Evolutionary conservation across 257 asterid species (phyloP).

Genomic region (Nyctanthes arbortristis): DNA sequence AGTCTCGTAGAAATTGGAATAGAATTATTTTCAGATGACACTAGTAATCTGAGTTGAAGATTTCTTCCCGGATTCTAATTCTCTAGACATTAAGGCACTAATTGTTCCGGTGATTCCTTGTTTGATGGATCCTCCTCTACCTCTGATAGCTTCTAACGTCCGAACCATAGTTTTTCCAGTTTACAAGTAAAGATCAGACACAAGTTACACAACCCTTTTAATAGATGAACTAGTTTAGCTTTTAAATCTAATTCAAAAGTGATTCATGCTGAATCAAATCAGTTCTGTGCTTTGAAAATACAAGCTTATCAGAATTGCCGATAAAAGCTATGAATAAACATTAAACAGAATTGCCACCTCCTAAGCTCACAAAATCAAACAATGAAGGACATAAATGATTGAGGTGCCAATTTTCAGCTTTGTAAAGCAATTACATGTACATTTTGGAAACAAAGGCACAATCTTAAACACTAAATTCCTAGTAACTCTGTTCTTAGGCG

Average conservation of each 20-base stretch:
- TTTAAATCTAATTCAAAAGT: slow-evolving; percentile 14
- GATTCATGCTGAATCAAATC: slow-evolving; percentile 16
- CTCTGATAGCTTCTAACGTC: slow-evolving; percentile 58
- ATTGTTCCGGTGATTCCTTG: slow-evolving; percentile 82
- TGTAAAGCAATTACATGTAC: too few relatives aligned
- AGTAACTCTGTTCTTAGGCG: neutral
- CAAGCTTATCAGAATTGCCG: neutral
- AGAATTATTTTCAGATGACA: slow-evolving; percentile 13
- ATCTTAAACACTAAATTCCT: too few relatives aligned
- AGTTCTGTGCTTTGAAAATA: too few relatives aligned
- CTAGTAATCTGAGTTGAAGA: slow-evolving; percentile 36
- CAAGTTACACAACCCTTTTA: neutral
- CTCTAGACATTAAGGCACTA: slow-evolving; percentile 77
- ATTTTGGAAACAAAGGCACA: too few relatives aligned
- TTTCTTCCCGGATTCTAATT: slow-evolving; percentile 52
- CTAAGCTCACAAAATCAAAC: neutral
- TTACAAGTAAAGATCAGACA: neutral
- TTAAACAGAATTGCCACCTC: neutral
- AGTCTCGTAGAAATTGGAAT: slow-evolving; percentile 22
- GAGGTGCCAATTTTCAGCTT: too few relatives aligned
- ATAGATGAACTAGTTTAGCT: neutral
- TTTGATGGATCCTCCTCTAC: slow-evolving; percentile 84
- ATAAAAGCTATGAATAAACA: neutral
- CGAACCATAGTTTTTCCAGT: slow-evolving; percentile 47
- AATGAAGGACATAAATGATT: too few relatives aligned